Evolutionary conservation across 352 stramenopile species (phyloP), one percentile per base, ranked within the genome.

Genomic region (Blastocystis sp.): DNA sequence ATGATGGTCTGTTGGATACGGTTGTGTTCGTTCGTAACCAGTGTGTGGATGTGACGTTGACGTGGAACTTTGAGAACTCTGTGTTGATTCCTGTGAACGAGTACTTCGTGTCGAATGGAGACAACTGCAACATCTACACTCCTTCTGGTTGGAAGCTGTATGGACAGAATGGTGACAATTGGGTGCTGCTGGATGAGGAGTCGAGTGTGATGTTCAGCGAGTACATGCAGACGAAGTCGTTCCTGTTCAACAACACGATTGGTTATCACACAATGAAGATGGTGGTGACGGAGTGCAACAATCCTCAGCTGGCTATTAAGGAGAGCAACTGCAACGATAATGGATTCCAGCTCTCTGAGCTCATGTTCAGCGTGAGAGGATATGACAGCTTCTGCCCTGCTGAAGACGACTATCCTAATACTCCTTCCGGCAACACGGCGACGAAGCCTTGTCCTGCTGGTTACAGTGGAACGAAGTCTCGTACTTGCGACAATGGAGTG

Each of bases 251-350:
- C 46, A 75, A 75, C 27, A 64, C 54, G n/a, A n/a, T 61, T 21
- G 44, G 27, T 9, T 77, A 77, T 34, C 21, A 11, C 32, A 63
- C 21, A 18, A 56, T 61, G n/a, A 56, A 63, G 44, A 21, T 77
- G 42, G 65, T 24, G 32, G 65, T 77, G 49, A 77, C 27, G 14
- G 42, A 77, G 27, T 77, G 65, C 34, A 77, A 51, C 49, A 77
- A 77, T 34, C 32, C 6, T 8, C 21, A 14, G 4, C 65, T 77
- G 21, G 27, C 38, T n/a, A 44, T 46, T 14, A 6, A 21, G 21
- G 14, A 64, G 14, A 18, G 32, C 18, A 14, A n/a, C 4, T 77
- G 65, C 49, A 29, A n/a, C 24, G 6, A 16, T 4, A 24, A 63
- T 8, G n/a, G 14, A 16, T 63, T 77, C 44, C 36, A 77, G 49